These are phyloP conservation scores for Naumovozyma dairenensis DNA, from an alignment of 805 yeast species.

Conservation along the genomic window DNA sequence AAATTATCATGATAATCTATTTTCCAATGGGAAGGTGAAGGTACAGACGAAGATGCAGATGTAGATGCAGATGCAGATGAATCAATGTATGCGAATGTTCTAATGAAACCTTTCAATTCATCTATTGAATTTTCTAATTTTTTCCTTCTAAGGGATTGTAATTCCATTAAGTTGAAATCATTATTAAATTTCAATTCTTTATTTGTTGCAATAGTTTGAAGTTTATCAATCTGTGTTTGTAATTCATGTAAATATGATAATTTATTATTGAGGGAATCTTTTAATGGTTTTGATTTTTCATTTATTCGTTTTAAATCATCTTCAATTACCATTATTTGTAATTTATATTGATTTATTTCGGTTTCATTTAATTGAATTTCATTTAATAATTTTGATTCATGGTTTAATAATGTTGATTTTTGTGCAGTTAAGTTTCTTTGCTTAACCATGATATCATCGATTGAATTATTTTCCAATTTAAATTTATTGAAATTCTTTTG, in stretches of 20 bases:
- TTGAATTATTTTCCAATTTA: slow-evolving; percentile 12
- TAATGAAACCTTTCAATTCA: slow-evolving; percentile 28
- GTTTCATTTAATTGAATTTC: slow-evolving; percentile 8
- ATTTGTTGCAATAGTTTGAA: too few species aligned
- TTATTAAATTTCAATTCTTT: slow-evolving; percentile 3
- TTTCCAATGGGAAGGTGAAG: too few species aligned
- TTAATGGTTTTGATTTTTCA: slow-evolving; percentile 1
- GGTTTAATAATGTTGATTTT: too few species aligned
- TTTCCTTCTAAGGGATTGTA: slow-evolving; percentile 26
- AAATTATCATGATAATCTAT: slow-evolving; percentile 14
- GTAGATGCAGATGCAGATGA: too few species aligned
- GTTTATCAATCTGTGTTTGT: neutral
- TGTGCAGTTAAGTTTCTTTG: neutral
- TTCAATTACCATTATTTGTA: too few species aligned
- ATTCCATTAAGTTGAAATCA: slow-evolving; percentile 6
- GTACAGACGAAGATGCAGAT: too few species aligned
- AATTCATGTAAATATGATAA: neutral
- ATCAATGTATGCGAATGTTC: slow-evolving; percentile 23
- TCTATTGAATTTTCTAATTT: slow-evolving; percentile 42
- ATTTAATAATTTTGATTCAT: slow-evolving; percentile 17
- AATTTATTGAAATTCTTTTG: slow-evolving; percentile 17
- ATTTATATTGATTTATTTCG: slow-evolving; percentile 6
- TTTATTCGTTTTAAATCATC: neutral
- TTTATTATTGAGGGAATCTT: too few species aligned
- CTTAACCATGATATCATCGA: slow-evolving; percentile 9